Evolutionary conservation across 352 stramenopile species (phyloP).

Genomic region (Phytophthora foliorum): DNA sequence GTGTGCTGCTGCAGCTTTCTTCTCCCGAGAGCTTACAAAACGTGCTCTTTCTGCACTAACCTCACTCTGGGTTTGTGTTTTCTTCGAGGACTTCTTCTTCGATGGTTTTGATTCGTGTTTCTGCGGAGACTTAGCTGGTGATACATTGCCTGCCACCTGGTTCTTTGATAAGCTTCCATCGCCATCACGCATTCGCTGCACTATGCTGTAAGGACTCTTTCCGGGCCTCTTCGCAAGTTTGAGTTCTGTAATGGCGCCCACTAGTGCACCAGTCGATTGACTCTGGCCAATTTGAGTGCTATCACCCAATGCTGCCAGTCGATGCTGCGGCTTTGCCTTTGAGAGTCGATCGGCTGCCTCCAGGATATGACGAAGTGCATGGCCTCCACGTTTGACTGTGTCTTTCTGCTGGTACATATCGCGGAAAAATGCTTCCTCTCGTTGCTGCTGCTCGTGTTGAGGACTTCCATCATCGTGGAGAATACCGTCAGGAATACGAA

Average conservation of each 20-base stretch:
- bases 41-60: slow-evolving; percentile 12
- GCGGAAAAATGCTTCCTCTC: slow-evolving; percentile 78
- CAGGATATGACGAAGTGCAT: slow-evolving; percentile 81
- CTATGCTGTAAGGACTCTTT: slow-evolving; percentile 70
- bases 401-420: slow-evolving; percentile 74
- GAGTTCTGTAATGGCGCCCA: slow-evolving; percentile 54
- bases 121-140: slow-evolving; percentile 11
- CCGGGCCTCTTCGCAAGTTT: slow-evolving; percentile 32
- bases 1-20: slow-evolving; percentile 60
- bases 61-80: slow-evolving; percentile 7
- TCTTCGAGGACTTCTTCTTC: slow-evolving; percentile 34
- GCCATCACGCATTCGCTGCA: slow-evolving; percentile 46
- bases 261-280: slow-evolving; percentile 52
- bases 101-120: slow-evolving; percentile 1
- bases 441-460: slow-evolving; percentile 39
- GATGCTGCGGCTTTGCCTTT: slow-evolving; percentile 58
- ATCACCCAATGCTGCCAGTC: slow-evolving; percentile 45
- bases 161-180: slow-evolving; percentile 20
- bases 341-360: slow-evolving; percentile 61
- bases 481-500: slow-evolving; percentile 29
- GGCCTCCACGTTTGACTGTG: slow-evolving; percentile 39
- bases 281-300: slow-evolving; percentile 44
- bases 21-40: slow-evolving; percentile 67
- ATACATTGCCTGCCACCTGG: slow-evolving; percentile 6
- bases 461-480: slow-evolving; percentile 22